Conservation (phyloP, 192 early-diverging fungal genomes). For the Coemansia sp. region DNA sequence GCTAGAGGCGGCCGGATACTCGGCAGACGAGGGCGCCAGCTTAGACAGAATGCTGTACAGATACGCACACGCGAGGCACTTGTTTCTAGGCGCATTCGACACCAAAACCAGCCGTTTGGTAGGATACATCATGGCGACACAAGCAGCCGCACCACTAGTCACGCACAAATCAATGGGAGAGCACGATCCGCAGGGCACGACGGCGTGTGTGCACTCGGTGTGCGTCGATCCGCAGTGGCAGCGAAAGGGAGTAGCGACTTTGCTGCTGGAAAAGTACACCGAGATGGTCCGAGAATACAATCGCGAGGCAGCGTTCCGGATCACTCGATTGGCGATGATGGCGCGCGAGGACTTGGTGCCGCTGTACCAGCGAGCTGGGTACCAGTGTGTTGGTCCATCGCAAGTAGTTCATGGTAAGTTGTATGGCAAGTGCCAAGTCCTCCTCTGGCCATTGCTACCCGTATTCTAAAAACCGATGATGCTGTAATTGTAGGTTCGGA, state of each 20-base stretch:
- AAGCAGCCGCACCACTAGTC: constrained; percentile 40
- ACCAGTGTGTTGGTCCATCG: constrained; percentile 59
- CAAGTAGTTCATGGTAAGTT: constrained; percentile 61
- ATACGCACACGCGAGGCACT: constrained; percentile 23
- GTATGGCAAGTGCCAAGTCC: background rate
- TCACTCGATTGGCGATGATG: constrained; percentile 61
- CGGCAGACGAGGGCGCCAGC: constrained; percentile 41
- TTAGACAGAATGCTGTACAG: constrained; percentile 38
- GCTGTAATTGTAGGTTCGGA: constrained; percentile 17
- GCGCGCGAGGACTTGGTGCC: constrained; percentile 58
- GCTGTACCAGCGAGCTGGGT: constrained; percentile 69
- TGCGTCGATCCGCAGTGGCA: constrained; percentile 58
- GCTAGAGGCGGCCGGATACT: constrained; percentile 29
- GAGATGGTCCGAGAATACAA: constrained; percentile 37
- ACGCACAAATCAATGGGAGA: constrained; percentile 67
- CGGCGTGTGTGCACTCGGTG: constrained; percentile 72
- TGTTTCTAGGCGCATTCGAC: constrained; percentile 49
- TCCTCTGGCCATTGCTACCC: background rate
- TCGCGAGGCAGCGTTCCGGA: constrained; percentile 4
- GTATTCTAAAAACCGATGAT: background rate
- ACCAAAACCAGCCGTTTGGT: constrained; percentile 26
- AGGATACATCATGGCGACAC: constrained; percentile 67
- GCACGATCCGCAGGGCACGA: constrained; percentile 64
- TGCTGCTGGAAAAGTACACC: constrained; percentile 57
- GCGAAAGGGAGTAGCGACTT: constrained; percentile 62